Base-by-base conservation (phyloP, 1,284 basidiomycete species). In the Uromyces viciae-fabae region DNA sequence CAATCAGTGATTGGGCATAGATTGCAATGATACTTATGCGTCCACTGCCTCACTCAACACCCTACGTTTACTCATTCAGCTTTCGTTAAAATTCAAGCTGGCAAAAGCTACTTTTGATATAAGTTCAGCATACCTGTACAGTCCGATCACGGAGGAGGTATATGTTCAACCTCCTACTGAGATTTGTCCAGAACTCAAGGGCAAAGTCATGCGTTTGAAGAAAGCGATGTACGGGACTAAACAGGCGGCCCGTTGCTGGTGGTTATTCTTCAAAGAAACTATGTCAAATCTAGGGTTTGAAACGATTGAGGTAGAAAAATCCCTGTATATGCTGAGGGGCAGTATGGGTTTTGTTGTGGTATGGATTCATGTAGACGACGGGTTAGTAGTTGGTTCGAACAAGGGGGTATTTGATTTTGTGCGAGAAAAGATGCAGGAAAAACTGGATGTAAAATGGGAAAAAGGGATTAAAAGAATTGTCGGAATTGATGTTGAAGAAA, bases 11-110 rank as follows among this genome's bases (percentile, higher is more conserved):
- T 25, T 75, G 14, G 82, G 82, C 19, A 25, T 76, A 9, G 80
- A 82, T 28, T 82, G 68, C 75, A 62, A 71, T n/a, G 81, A 82
- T 31, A 82, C 81, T 19, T 82, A 73, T 64, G 77, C 82, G 3
- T 78, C 81, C 3, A 82, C 82, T 17, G 42, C 66, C 4, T 68
- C 69, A 22, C 33, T 60, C 7, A 68, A 31, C 17, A 62, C 72
- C 14, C 64, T 76, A 11, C 77, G 81, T 2, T 49, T 82, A 31
- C 36, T 83, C 25, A 60, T 82, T 31, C 42, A 81, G n/a, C 43
- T 82, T n/a, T 69, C 72, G 4, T 72, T 60, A 14, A 40, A 58
- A 14, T n/a, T 36, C 14, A n/a, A 36, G 22, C 38, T 19, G 4
- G 8, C 43, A 1, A 40, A 36, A 14, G 49, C 49, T 22, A 33